These are phyloP conservation scores for Geosmithia putterillii DNA, from an alignment of 2,329 filamentous ascomycete species.

Conservation along the genomic window DNA sequence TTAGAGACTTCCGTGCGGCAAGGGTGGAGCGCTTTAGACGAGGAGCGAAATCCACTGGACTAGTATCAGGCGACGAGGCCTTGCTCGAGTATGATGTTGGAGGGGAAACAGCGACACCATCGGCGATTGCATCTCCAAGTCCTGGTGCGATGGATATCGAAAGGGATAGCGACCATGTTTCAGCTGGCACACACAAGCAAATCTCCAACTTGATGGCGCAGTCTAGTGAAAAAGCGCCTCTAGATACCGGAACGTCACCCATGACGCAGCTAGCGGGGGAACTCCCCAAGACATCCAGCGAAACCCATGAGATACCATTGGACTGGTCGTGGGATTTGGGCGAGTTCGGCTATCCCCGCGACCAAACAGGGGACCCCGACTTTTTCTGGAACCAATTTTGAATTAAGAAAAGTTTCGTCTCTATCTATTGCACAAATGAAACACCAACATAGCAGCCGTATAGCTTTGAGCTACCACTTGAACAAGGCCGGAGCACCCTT, in stretches of 20 bases:
- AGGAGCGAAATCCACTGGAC: background rate
- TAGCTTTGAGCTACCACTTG: constrained; percentile 16
- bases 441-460: no score
- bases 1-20: background rate
- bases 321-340: background rate
- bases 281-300: background rate
- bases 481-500: background rate
- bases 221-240: no score
- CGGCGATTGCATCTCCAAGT: no score
- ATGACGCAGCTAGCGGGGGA: no score
- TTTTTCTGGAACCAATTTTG: background rate
- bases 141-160: no score
- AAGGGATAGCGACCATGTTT: no score
- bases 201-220: no score
- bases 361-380: background rate
- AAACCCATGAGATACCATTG: background rate
- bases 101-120: background rate
- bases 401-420: no score
- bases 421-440: no score
- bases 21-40: background rate
- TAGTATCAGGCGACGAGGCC: background rate
- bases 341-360: background rate
- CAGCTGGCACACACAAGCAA: no score
- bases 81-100: background rate
- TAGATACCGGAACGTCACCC: no score